Conservation (phyloP, 306 rosid species). For the Gastrolobium bilobum region DNA sequence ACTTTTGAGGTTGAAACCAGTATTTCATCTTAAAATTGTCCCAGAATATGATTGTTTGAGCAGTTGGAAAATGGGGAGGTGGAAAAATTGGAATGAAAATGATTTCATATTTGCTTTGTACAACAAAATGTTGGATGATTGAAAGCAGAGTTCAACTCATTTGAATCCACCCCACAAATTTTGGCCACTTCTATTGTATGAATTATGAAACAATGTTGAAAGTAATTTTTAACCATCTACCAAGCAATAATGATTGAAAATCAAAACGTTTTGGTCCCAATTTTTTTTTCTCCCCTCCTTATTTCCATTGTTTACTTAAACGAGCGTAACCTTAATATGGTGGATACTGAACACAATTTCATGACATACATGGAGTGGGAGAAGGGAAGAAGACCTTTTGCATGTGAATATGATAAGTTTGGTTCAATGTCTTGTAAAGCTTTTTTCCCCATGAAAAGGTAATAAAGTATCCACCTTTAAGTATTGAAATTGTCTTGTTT, state of each 20-base stretch:
- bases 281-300: no score
- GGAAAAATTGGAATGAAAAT: slow-evolving; percentile 33
- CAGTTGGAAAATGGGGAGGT: neutral
- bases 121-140: neutral
- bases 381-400: slow-evolving; percentile 6
- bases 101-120: slow-evolving; percentile 4
- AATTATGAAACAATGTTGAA: slow-evolving; percentile 2
- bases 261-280: neutral
- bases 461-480: neutral
- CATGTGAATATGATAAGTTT: slow-evolving; percentile 22
- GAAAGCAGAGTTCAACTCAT: neutral
- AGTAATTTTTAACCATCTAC: slow-evolving; percentile 5
- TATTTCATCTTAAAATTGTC: neutral
- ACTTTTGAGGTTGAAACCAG: slow-evolving; percentile 24
- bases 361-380: neutral
- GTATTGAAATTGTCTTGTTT: slow-evolving; percentile 21
- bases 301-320: slow-evolving; percentile 9
- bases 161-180: slow-evolving; percentile 10
- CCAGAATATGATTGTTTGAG: slow-evolving; percentile 9
- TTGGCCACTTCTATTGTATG: slow-evolving; percentile 17
- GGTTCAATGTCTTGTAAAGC: slow-evolving; percentile 26
- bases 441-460: neutral
- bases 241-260: neutral
- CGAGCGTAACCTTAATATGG: slow-evolving; percentile 1
- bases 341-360: slow-evolving; percentile 2